phyloP scores from a whole-genome alignment of 805 yeast species.

The Metschnikowia bowlesiae region DNA sequence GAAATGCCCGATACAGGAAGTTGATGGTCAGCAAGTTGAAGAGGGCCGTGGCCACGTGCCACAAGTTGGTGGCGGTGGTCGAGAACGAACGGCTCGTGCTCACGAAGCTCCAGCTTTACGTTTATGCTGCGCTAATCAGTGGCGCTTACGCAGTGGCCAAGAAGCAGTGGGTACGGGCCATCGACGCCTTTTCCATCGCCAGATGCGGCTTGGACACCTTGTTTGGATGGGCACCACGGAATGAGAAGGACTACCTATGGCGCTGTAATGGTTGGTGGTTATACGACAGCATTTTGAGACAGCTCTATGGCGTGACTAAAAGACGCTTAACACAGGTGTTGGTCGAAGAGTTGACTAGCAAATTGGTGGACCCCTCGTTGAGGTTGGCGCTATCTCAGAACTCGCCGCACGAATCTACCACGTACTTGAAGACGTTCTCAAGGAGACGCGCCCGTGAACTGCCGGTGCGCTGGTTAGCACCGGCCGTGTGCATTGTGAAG shows the following conservation, averaged over 20 bases:
- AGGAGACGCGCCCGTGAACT: slow-evolving; percentile 35
- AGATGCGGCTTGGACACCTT: slow-evolving; percentile 54
- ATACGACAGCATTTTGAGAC: too few relatives aligned
- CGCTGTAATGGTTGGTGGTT: too few relatives aligned
- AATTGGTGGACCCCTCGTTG: slow-evolving; percentile 63
- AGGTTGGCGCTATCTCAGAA: slow-evolving; percentile 48
- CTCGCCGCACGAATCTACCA: slow-evolving; percentile 13
- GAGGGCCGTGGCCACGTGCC: slow-evolving; percentile 48
- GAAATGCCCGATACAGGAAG: slow-evolving; percentile 42
- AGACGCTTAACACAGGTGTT: slow-evolving; percentile 29
- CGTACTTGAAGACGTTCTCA: slow-evolving; percentile 50
- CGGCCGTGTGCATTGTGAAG: slow-evolving; percentile 38
- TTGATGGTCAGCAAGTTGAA: slow-evolving; percentile 61
- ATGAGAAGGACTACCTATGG: too few relatives aligned
- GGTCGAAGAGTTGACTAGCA: slow-evolving; percentile 53
- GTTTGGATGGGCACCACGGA: too few relatives aligned
- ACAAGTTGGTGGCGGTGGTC: slow-evolving; percentile 40
- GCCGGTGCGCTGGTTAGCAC: slow-evolving; percentile 30
- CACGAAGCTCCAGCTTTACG: slow-evolving; percentile 27
- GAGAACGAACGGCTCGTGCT: slow-evolving; percentile 33
- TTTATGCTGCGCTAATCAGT: slow-evolving; percentile 44
- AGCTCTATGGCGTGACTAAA: too few relatives aligned
- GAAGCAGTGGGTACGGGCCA: slow-evolving; percentile 53
- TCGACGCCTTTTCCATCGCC: slow-evolving; percentile 53
- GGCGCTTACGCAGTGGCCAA: slow-evolving; percentile 50